Conservation (phyloP, 257 asterid species). For the Scutellaria minor region DNA sequence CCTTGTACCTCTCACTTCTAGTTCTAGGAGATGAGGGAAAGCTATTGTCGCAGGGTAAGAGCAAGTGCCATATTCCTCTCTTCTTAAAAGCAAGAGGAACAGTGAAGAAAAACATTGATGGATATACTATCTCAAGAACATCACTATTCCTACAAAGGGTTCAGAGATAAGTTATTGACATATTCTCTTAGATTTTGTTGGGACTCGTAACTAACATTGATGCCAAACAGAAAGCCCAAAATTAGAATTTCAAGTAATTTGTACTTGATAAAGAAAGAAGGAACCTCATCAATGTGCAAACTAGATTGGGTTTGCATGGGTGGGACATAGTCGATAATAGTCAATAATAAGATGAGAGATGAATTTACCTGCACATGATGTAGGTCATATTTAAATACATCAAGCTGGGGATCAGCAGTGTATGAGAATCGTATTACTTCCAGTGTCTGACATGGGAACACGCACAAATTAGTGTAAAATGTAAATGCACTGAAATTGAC, state of each 20-base stretch:
- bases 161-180: not conserved
- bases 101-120: not conserved
- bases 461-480: not conserved
- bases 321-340: not conserved
- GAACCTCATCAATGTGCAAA: slow-evolving; percentile 13
- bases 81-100: not conserved
- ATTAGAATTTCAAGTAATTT: not conserved
- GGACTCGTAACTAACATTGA: slow-evolving; percentile 10
- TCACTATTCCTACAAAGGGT: slow-evolving; percentile 1
- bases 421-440: slow-evolving; percentile 40
- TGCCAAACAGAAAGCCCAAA: not conserved
- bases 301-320: slow-evolving; percentile 14
- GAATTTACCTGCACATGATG: slow-evolving; percentile 49
- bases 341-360: not conserved
- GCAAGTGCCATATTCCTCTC: not conserved
- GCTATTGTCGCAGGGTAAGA: too few relatives aligned
- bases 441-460: slow-evolving; percentile 35
- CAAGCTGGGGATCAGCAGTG: slow-evolving; percentile 18
- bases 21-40: too few relatives aligned
- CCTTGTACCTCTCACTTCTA: too few relatives aligned
- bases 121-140: too few relatives aligned
- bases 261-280: not conserved
- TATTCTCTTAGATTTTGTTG: slow-evolving; percentile 5
- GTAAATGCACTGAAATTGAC: slow-evolving; percentile 2
- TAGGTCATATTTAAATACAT: slow-evolving; percentile 36